These are phyloP conservation scores for Prunus persica DNA, from an alignment of 306 rosid genomes.

Conservation along the genomic window DNA sequence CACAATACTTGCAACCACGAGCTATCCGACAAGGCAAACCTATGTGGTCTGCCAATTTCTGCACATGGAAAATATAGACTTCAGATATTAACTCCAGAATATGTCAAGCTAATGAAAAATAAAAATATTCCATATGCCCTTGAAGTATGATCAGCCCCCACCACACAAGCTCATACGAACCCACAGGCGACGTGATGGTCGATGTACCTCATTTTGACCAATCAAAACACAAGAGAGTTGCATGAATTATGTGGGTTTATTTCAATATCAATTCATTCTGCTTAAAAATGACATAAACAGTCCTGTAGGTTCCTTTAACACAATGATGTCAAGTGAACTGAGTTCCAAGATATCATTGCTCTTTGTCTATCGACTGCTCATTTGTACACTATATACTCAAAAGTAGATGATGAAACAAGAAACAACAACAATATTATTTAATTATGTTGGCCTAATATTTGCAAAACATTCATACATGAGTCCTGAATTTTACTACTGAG, in stretches of 20 bases:
- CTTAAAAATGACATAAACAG: neutral
- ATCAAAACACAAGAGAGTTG: neutral
- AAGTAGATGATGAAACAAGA: neutral
- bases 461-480: neutral
- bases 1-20: slow-evolving; percentile 93
- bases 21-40: slow-evolving; percentile 99
- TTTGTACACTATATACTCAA: neutral
- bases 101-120: neutral
- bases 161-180: neutral
- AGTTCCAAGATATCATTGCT: neutral
- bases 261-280: neutral
- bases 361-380: neutral
- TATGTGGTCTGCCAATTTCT: slow-evolving; percentile 93
- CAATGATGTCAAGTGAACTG: neutral
- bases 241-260: neutral
- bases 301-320: neutral
- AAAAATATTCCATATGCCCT: neutral
- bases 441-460: neutral
- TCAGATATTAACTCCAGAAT: neutral
- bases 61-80: slow-evolving; percentile 29
- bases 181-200: neutral
- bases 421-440: neutral
- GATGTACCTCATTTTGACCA: neutral
- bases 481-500: neutral
- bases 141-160: slow-evolving; percentile 11